Percentiles rank a stretch among this genome's conserved stretches.
Conservation (phyloP, 2,329 filamentous ascomycete species). For the Metarhizium humberi region DNA sequence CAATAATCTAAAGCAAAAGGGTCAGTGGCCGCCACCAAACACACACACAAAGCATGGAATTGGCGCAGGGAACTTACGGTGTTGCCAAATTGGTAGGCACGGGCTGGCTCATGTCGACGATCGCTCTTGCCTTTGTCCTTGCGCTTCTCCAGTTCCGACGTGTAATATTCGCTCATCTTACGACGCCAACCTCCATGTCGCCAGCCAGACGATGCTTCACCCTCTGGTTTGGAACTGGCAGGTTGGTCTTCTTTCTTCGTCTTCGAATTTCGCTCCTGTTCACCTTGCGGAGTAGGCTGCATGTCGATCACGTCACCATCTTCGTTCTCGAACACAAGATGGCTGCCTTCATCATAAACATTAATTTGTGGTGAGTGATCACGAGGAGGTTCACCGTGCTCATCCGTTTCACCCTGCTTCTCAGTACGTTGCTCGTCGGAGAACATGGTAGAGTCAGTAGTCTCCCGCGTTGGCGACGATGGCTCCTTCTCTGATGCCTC, state of each 20-base stretch:
- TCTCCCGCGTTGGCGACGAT: constrained; percentile 18
- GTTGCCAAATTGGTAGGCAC: constrained; percentile 78
- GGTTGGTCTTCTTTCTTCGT: constrained; percentile 1
- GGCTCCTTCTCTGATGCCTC: constrained; percentile 20
- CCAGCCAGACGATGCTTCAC: constrained; percentile 16
- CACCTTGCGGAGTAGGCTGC: constrained; percentile 22
- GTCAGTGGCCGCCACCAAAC: not conserved
- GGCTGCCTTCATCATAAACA: constrained; percentile 69
- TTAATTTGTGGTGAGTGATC: constrained; percentile 37
- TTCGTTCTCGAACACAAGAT: constrained; percentile 74
- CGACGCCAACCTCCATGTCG: constrained; percentile 35
- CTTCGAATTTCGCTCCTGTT: not conserved
- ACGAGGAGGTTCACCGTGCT: constrained; percentile 11
- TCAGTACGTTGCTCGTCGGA: constrained; percentile 23
- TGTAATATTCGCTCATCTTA: constrained; percentile 41
- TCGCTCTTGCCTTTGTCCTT: constrained; percentile 54
- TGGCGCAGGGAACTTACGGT: constrained; percentile 38
- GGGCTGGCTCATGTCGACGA: constrained; percentile 59
- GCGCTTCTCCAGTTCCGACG: constrained; percentile 52
- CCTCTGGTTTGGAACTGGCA: constrained; percentile 1
- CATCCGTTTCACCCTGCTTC: constrained; percentile 16
- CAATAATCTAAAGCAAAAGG: constrained; percentile 55
- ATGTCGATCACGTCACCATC: constrained; percentile 79
- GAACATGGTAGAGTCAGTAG: constrained; percentile 23
- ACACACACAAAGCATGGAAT: not conserved